Evolutionary conservation across 257 asterid genomes (phyloP), one percentile per base, ranked within the genome.

Genomic region (Nicotiana tabacum): DNA sequence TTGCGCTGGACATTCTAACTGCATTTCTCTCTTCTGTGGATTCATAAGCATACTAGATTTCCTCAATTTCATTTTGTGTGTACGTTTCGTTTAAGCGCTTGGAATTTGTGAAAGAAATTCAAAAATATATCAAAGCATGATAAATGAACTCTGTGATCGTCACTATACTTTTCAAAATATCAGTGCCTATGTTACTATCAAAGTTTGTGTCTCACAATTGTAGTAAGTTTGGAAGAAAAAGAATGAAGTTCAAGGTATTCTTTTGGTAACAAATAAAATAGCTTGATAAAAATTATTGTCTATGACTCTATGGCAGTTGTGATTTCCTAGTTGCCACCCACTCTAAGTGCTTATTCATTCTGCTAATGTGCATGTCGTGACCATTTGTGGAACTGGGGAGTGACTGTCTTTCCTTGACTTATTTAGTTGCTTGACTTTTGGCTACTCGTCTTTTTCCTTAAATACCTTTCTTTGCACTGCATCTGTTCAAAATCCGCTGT

Each of bases 181-280:
- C 18, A 58, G 29, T 18, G 64, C 64, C 64, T 58, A 58, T 58
- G 64, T 17, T 6, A 18, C 64, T 58, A 5, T 18, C 64, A 18
- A 58, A 58, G 27, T 9, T 58, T 6, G 64, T 58, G 10, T 58
- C 60, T 43, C 21, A 46, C n/a, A 43, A 21, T 21, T 43, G 78
- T 72, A 21, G 78, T 24, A 72, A 69, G 27, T 39, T 17, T 69
- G 18, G 57, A 69, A 69, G 57, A 69, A 24, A 69, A 37, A 39
- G 77, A 69, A 39, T 69, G 77, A 69, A 69, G n/a, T 18, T 69
- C 77, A 39, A 69, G 57, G 77, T 69, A 39, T 69, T n/a, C n/a
- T 69, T 18, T 39, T 9, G 17, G 32, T 68, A 69, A 37, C 17
- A 6, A 35, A 33, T 33, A 69, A 39, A 43, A 43, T 43, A 43